Evolutionary conservation across 2,329 filamentous ascomycete genomes (phyloP).

Genomic region (Penicillium sp.): DNA sequence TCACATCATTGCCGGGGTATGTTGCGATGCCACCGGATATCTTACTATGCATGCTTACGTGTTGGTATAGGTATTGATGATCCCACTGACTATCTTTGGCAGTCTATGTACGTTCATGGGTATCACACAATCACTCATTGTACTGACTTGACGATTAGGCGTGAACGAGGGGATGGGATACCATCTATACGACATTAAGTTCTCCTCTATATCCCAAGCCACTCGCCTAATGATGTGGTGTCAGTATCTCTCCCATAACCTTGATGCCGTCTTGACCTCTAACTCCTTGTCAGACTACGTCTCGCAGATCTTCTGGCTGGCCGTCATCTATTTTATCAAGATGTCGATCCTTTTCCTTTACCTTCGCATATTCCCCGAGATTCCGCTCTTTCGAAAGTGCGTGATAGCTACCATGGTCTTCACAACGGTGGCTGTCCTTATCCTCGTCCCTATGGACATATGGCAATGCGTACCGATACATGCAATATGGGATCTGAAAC

Average conservation of each 20-base stretch:
- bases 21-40: neutral
- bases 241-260: neutral
- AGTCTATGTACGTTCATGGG: neutral
- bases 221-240: slow-evolving; percentile 4
- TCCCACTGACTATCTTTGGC: slow-evolving; percentile 1
- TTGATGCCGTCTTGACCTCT: neutral
- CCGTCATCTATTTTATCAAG: slow-evolving; percentile 15
- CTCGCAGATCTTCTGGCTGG: slow-evolving; percentile 22
- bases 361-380: slow-evolving; percentile 22
- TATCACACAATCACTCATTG: neutral
- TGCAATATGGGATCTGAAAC: slow-evolving; percentile 7
- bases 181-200: slow-evolving; percentile 11
- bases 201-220: slow-evolving; percentile 3
- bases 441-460: slow-evolving; percentile 9
- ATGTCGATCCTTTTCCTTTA: slow-evolving; percentile 22
- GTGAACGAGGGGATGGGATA: slow-evolving; percentile 9
- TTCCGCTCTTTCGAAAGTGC: slow-evolving; percentile 7
- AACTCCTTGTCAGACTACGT: neutral
- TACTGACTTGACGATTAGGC: neutral
- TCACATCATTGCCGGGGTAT: slow-evolving; percentile 8
- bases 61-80: neutral
- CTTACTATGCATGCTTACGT: neutral
- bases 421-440: neutral
- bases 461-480: slow-evolving; percentile 11
- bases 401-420: slow-evolving; percentile 2